Evolutionary conservation across 2,329 filamentous ascomycete genomes (phyloP), one percentile per base, ranked within the genome.

Genomic region (Aspergillus versicolor): DNA sequence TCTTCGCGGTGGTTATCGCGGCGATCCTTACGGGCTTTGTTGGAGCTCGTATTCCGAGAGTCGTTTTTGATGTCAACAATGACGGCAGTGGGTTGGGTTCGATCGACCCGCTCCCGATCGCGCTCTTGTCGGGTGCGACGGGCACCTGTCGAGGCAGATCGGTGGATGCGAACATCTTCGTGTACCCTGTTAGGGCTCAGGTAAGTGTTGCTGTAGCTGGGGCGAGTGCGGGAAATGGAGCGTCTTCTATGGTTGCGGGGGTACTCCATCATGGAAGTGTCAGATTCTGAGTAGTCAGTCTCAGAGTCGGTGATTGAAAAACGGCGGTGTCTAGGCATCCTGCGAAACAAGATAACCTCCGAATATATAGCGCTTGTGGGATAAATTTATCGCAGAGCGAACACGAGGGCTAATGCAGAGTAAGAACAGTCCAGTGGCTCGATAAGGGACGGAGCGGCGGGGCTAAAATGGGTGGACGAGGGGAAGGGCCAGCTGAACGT

Each of bases 41-140:
- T 71, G 61, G 54, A 66, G 44, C 66, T 65, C 45, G 65, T 65
- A 46, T 67, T 67, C 40, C 63, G 61, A 42, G 62, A 63, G 21
- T 68, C 67, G 38, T 72, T 71, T 54, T 70, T 71, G 65, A 68
- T 74, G 57, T 74, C 73, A 51, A 75, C 64, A 40, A 72, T 68
- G 51, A 74, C 67, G 12, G 70, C 62, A 12, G 68, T 62, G 11
- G 61, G 65, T 30, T 38, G 63, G 52, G 50, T 21, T 17, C 55
- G 55, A 5, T 58, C 57, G 12, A 45, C 19, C n/a, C 56, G 55
- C 21, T 60, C 55, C n/a, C 50, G 50, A 13, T 17, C 61, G 9
- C 34, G 62, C 50, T 52, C 50, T 22, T 37, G 17, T 17, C 40
- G 19, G 15, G 57, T 65, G 19, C 72, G 72, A 8, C 67, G 64